phyloP scores from a whole-genome alignment of 495 filamentous ascomycete genomes.

The Copromyces sp. region DNA sequence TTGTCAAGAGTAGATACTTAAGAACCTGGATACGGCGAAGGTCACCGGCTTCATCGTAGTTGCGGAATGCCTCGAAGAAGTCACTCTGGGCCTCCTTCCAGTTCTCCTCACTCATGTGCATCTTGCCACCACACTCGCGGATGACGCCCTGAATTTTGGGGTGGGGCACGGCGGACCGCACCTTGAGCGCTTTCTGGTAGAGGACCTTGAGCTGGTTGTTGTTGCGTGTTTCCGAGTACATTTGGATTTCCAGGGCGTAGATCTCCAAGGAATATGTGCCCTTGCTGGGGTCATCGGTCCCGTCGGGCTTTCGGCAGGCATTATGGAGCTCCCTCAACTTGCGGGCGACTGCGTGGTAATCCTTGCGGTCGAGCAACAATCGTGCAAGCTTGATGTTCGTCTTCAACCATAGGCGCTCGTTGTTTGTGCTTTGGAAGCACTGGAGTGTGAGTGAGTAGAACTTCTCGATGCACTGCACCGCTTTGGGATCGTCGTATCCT shows the following conservation, averaged over 20 bases:
- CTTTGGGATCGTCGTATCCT: slow-evolving; percentile 66
- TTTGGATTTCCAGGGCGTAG: slow-evolving; percentile 95
- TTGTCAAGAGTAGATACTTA: slow-evolving; percentile 92
- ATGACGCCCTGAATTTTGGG: slow-evolving; percentile 99
- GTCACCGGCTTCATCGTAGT: slow-evolving; percentile 96
- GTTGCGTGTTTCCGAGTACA: slow-evolving; percentile 94
- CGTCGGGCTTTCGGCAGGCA: slow-evolving; percentile 81
- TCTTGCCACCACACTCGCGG: slow-evolving; percentile 96
- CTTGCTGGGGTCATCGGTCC: slow-evolving; percentile 87
- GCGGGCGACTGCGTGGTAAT: slow-evolving; percentile 69
- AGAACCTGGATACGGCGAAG: slow-evolving; percentile 93
- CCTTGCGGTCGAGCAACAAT: slow-evolving; percentile 80
- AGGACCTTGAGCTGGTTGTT: slow-evolving; percentile 93
- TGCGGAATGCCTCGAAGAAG: slow-evolving; percentile 97
- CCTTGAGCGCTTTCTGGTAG: slow-evolving; percentile 80
- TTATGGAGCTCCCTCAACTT: slow-evolving; percentile 84
- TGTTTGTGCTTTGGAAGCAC: slow-evolving; percentile 95
- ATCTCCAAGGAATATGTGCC: slow-evolving; percentile 94
- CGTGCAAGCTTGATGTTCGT: slow-evolving; percentile 95
- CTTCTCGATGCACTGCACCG: slow-evolving; percentile 77
- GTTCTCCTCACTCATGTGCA: slow-evolving; percentile 99
- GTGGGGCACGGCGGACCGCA: slow-evolving; percentile 91
- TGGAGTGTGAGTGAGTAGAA: slow-evolving; percentile 90
- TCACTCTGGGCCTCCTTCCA: slow-evolving; percentile 96
- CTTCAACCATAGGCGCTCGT: slow-evolving; percentile 95